Evolutionary conservation across 1,139 yeast species (phyloP), one percentile per base, ranked within the genome.

Genomic region (Scheffersomyces titani): DNA sequence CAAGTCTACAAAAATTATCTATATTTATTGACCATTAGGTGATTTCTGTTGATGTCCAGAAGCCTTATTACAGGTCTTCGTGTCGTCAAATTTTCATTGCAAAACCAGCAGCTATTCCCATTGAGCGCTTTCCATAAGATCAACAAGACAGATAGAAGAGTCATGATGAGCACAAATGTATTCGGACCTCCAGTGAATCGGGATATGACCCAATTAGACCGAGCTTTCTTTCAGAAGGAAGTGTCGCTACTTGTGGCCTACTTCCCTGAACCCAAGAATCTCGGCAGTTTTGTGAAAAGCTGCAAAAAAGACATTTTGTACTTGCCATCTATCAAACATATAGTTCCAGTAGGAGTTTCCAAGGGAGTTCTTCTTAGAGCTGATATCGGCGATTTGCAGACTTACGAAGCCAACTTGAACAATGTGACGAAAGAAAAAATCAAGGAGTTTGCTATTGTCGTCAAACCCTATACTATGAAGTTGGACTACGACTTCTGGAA

Each of bases 401-500:
- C 76, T 19, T 83, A 80, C 20, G 62, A 72, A 6, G 57, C 65
- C 0, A 69, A 76, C 7, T 64, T 91, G n/a, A 70, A 85, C 59
- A 47, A 74, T 55, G 54, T 58, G 3, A 82, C 90, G 0, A 64
- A 72, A 24, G 71, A 73, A 6, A 78, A 80, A 58, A 71, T 92
- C 3, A 64, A 76, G 20, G 81, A 83, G 47, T 78, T 77, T 50
- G 73, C 78, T 0, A 82, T 86, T 3, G 67, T 71, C 3, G 70
- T 89, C 21, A 72, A 74, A 50, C 86, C 88, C 1, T 86, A 89
- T 67, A 76, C 73, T 3, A 76, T 91, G 59, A 71, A 75, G 1
- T 77, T 94, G 54, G 88, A 80, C 61, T 94, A 94, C 70, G 80
- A 84, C 53, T 91, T 86, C 72, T 94, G 98, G 98, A 87, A 86